Evolutionary conservation across 768 basidiomycete species (phyloP).

Genomic region (Tricholoma furcatifolium): DNA sequence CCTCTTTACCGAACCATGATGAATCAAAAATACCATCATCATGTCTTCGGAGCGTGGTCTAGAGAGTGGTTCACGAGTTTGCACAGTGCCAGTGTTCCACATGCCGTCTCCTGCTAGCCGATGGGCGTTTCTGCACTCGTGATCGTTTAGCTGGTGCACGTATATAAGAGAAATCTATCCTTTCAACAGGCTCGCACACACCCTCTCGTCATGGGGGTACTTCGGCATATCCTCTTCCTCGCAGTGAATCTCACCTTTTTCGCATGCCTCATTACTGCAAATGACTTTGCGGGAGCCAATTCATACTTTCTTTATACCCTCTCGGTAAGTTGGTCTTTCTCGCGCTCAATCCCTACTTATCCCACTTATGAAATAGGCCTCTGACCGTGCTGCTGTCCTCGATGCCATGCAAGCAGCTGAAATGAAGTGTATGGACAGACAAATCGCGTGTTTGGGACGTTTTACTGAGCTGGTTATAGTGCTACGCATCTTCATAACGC

Average conservation of each 20-base stretch:
- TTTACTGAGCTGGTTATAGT: slow-evolving; percentile 9
- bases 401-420: slow-evolving; percentile 14
- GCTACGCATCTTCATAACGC: slow-evolving; percentile 23
- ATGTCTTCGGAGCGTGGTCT: no score
- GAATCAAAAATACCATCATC: no score
- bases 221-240: slow-evolving; percentile 5
- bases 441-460: background rate
- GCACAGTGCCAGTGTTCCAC: background rate
- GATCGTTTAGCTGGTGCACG: background rate
- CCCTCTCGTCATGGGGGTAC: slow-evolving; percentile 1
- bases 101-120: background rate
- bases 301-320: slow-evolving; percentile 24
- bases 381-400: slow-evolving; percentile 10
- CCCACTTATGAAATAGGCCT: background rate
- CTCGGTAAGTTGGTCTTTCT: slow-evolving; percentile 12
- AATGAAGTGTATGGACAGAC: slow-evolving; percentile 9
- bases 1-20: no score
- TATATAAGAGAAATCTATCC: background rate
- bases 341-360: no score
- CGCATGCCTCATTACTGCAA: slow-evolving; percentile 16
- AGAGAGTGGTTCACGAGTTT: no score
- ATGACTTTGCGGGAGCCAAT: slow-evolving; percentile 27
- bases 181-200: background rate
- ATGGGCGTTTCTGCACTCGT: background rate
- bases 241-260: slow-evolving; percentile 2